phyloP scores from a whole-genome alignment of 2,329 filamentous ascomycete genomes.

The Penicillium sp. region DNA sequence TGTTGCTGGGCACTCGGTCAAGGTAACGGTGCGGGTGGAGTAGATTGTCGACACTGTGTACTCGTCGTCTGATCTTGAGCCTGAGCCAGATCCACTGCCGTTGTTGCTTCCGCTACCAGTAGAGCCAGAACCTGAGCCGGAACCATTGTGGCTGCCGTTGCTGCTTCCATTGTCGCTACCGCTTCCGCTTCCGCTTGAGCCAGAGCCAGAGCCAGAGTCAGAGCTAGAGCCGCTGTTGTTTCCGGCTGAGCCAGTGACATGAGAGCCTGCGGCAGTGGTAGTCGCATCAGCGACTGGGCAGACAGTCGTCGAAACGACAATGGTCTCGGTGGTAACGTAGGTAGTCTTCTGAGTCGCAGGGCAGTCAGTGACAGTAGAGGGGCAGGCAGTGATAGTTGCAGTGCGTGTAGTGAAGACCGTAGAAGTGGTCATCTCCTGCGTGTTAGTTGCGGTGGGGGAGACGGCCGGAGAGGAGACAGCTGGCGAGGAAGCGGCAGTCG shows the following conservation, averaged over 20 bases:
- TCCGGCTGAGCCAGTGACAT: not conserved
- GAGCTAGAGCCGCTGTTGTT: not conserved
- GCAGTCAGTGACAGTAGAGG: slow-evolving; percentile 27
- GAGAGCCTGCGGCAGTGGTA: not conserved
- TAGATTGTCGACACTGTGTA: slow-evolving; percentile 14
- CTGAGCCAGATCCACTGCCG: no score
- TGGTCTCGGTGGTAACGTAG: slow-evolving; percentile 19
- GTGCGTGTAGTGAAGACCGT: slow-evolving; percentile 21
- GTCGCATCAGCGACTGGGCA: slow-evolving; percentile 17
- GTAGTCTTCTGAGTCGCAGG: slow-evolving; percentile 17
- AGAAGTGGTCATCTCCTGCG: slow-evolving; percentile 18
- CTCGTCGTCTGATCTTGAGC: no score
- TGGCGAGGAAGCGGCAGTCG: not conserved
- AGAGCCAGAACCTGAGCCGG: not conserved
- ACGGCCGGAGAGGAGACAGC: not conserved
- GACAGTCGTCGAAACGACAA: slow-evolving; percentile 23
- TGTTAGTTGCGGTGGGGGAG: not conserved
- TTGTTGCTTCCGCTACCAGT: no score
- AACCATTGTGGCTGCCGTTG: not conserved
- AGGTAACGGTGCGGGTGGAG: slow-evolving; percentile 12
- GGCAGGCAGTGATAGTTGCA: slow-evolving; percentile 27
- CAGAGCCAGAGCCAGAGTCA: not conserved
- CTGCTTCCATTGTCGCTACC: not conserved
- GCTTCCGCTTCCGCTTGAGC: not conserved
- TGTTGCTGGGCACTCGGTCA: slow-evolving; percentile 17